These are phyloP conservation scores for Paraurostyla sp. DNA, from an alignment of 73 alveolate species.

Conservation along the genomic window DNA sequence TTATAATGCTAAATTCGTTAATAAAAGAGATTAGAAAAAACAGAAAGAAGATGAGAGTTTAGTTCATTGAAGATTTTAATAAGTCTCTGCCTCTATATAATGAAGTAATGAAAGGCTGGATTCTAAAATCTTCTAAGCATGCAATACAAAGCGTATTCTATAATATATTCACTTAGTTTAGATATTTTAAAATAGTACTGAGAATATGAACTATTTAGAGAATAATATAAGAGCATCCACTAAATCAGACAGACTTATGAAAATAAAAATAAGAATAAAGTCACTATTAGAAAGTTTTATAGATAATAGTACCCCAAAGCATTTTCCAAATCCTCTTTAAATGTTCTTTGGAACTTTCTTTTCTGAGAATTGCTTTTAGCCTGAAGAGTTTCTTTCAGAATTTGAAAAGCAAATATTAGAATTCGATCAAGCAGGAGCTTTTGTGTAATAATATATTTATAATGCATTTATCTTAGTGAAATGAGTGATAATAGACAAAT, in stretches of 20 bases:
- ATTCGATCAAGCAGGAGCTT: not conserved
- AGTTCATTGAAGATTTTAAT: not conserved
- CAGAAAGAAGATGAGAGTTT: not conserved
- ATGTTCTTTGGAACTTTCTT: not conserved
- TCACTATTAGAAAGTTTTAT: not conserved
- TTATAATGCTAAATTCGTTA: not conserved
- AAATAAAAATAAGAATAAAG: not conserved
- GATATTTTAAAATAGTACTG: not conserved
- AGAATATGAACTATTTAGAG: not conserved
- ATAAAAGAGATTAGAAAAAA: not conserved
- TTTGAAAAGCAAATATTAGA: not conserved
- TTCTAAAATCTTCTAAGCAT: not conserved
- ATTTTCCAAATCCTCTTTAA: not conserved
- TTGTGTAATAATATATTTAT: not conserved
- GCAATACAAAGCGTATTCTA: not conserved
- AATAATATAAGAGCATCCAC: not conserved
- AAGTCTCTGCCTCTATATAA: slow-evolving; percentile 17
- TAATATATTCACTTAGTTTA: not conserved
- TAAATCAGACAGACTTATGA: not conserved
- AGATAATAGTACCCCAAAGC: not conserved
- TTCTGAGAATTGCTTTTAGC: not conserved
- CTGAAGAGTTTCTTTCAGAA: not conserved
- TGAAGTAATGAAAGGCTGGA: slow-evolving; percentile 9
- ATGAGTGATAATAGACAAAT: not conserved
- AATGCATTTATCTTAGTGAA: not conserved